These are phyloP conservation scores for Neurospora sp. DNA, from an alignment of 495 filamentous ascomycete species.

Conservation along the genomic window DNA sequence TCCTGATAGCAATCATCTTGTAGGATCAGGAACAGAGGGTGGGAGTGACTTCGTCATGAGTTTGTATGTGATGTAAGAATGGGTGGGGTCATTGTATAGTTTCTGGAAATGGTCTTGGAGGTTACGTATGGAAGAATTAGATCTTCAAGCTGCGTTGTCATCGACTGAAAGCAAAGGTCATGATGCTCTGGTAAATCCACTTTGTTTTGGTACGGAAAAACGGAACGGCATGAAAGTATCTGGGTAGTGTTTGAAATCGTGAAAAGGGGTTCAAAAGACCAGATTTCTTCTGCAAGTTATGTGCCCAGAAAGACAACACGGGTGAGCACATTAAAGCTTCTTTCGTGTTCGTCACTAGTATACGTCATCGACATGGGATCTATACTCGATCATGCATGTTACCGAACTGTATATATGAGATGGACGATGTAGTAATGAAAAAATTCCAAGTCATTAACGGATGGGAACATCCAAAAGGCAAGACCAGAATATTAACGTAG, in stretches of 20 bases:
- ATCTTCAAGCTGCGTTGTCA: no score
- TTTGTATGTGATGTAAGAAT: not conserved
- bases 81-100: no score
- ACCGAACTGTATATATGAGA: not conserved
- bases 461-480: not conserved
- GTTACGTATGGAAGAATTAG: no score
- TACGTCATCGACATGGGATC: not conserved
- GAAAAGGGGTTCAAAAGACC: no score
- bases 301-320: not conserved
- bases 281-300: not conserved
- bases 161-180: no score
- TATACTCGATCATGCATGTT: not conserved
- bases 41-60: not conserved
- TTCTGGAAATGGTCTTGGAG: not conserved
- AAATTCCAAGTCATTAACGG: not conserved
- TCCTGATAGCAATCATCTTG: no score
- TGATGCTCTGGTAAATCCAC: no score
- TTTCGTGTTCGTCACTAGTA: not conserved
- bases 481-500: not conserved
- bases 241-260: not conserved
- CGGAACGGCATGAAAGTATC: not conserved
- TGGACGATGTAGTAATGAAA: not conserved
- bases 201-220: no score
- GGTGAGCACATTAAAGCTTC: not conserved
- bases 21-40: not conserved